Base-by-base conservation (phyloP, 805 yeast species). In the Wickerhamiella bombiphila region DNA sequence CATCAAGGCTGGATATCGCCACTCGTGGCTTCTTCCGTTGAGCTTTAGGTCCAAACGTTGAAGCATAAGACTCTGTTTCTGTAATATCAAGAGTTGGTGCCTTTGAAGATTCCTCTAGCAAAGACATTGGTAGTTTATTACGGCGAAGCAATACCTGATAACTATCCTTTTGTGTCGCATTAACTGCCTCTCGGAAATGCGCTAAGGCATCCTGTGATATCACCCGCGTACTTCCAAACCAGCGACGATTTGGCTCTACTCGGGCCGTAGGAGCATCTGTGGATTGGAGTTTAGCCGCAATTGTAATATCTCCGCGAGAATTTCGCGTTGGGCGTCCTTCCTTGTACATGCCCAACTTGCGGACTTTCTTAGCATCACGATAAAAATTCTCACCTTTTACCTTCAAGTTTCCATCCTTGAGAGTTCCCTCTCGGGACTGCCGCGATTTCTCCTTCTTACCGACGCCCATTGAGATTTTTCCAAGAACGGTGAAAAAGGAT, bases 221-320 rank as follows among this genome's bases (percentile, higher is more conserved):
- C 29, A 88, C 98, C 55, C 98, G 73, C 11, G 98, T 83, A 61
- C 85, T 91, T 35, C 95, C 95, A 56, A 91, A 91, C 98, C 97
- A 88, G 55, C 93, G 74, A 58, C 94, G 73, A 59, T 88, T 88
- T 5, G 98, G 97, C 55, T 82, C 94, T 32, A 88, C 93, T 43
- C 98, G 69, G 1, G 97, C 97, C 46, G 66, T 73, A 11, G 97
- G 97, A 21, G 80, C 68, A 45, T 83, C 86, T 3, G 83, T 75
- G 48, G 80, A 76, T 58, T 88, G 98, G 41, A 88, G 69, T 21
- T 74, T 76, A 15, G 97, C 96, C 32, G 94, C 94, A 54, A 72
- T 68, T 38, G 83, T 69, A 42, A 86, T 70, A 22, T 85, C 94
- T 54, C 97, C 97, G 45, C 73, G 68, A 36, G 83, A 82, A 56